These are phyloP conservation scores for Acaromyces ingoldii DNA, from an alignment of 1,284 basidiomycete genomes.

Conservation along the genomic window DNA sequence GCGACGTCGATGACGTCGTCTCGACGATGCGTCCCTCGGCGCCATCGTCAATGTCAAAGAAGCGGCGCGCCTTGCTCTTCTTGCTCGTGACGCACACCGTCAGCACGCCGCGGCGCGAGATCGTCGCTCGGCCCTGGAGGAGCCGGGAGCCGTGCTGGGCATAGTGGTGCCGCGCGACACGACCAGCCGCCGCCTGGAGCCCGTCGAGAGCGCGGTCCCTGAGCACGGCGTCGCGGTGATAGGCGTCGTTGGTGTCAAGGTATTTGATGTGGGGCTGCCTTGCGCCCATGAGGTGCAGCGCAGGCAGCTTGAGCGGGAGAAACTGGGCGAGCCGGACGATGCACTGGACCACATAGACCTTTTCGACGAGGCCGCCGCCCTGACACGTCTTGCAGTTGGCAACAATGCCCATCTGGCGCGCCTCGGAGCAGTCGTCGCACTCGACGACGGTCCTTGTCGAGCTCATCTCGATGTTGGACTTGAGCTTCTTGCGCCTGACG, in stretches of 20 bases:
- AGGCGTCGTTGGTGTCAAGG: conserved; percentile 9
- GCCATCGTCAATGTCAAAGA: conserved; percentile 16
- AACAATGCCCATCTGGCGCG: neutral
- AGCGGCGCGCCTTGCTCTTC: conserved; percentile 7
- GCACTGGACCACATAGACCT: conserved; percentile 16
- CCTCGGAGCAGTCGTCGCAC: conserved; percentile 14
- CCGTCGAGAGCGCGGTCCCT: conserved; percentile 16
- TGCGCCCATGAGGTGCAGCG: conserved; percentile 10
- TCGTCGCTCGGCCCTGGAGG: conserved; percentile 16
- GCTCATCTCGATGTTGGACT: conserved; percentile 16
- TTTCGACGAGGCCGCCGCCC: conserved; percentile 12
- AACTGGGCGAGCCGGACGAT: conserved; percentile 17
- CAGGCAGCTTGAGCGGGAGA: conserved; percentile 16
- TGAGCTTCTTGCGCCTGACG: conserved; percentile 19
- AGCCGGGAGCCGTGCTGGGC: conserved; percentile 13
- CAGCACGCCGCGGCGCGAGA: conserved; percentile 12
- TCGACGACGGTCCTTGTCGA: conserved; percentile 13
- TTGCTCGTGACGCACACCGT: conserved; percentile 10
- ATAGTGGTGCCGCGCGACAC: conserved; percentile 14
- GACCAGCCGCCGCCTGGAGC: conserved; percentile 10
- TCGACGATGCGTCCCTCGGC: conserved; percentile 12
- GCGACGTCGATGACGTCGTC: too few species aligned
- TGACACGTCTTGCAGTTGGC: conserved; percentile 6
- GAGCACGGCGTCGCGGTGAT: conserved; percentile 5
- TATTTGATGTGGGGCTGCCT: conserved; percentile 16